Conservation (phyloP, 1,284 basidiomycete species). For the Apiotrichum montevideense region DNA sequence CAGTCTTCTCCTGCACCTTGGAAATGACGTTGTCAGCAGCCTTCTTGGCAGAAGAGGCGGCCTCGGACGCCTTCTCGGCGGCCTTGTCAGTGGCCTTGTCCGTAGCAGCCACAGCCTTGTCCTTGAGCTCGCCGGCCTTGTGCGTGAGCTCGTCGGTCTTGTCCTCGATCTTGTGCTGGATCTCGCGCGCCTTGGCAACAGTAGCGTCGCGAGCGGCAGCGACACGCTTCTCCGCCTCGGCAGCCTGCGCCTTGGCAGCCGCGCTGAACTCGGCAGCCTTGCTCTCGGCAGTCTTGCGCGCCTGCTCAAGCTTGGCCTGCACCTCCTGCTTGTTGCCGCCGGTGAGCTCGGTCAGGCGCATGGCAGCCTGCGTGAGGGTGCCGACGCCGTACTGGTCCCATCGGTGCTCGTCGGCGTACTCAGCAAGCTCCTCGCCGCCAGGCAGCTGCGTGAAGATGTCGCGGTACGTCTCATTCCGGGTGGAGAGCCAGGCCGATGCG, state of each 20-base stretch:
- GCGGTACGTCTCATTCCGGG: conserved; percentile 47
- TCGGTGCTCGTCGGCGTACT: conserved; percentile 68
- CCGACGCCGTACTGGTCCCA: conserved; percentile 58
- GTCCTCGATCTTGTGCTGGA: conserved; percentile 30
- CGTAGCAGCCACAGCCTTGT: conserved; percentile 1
- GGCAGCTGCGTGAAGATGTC: conserved; percentile 54
- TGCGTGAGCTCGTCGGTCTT: conserved; percentile 18
- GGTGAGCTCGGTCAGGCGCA: conserved; percentile 37
- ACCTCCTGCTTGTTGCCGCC: conserved; percentile 48
- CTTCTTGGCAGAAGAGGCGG: conserved; percentile 4
- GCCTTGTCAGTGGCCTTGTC: conserved; percentile 7
- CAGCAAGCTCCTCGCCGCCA: conserved; percentile 63
- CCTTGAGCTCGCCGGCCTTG: conserved; percentile 17
- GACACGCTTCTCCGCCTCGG: conserved; percentile 28
- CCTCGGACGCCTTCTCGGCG: conserved; percentile 21
- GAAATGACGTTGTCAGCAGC: neutral
- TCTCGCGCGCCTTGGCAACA: conserved; percentile 9
- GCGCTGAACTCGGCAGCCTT: conserved; percentile 36
- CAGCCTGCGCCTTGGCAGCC: conserved; percentile 32
- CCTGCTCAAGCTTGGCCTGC: conserved; percentile 22
- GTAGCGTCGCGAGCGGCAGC: conserved; percentile 8
- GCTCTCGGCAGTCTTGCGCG: conserved; percentile 45
- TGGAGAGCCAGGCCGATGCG: conserved; percentile 46
- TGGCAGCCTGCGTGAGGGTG: conserved; percentile 57
- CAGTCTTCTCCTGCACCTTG: conserved; percentile 14